Evolutionary conservation across 148 eudicot genomes (phyloP), one percentile per base, ranked within the genome.

Genomic region (Rhododendron molle): DNA sequence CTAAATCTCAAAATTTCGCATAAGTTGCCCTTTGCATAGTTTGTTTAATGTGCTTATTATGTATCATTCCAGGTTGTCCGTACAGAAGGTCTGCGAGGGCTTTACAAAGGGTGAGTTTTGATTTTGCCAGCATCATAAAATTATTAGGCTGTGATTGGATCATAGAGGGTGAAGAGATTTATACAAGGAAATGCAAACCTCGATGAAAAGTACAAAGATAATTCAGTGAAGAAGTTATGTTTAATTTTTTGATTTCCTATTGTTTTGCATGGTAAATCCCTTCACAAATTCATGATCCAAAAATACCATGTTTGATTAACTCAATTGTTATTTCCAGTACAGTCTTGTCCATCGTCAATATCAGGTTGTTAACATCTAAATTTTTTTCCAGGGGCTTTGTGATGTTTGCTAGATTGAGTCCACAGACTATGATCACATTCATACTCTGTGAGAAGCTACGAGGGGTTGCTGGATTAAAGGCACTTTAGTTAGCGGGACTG

Each of bases 401-500:
- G 60, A 93, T 91, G 36, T 96, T 96, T 84, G 99, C 99, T 15
- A 92, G 99, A 86, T 83, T 96, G 89, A 96, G 95, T 72, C 98
- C 99, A 18, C 99, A 96, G 84, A 96, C 99, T 28, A 93, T 90
- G 58, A 94, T 96, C 83, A 96, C 98, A 54, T 95, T 96, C 62
- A 84, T 95, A 78, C 85, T 95, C 16, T 96, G 98, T 82, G 99
- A 96, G 93, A 93, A 95, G 91, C 92, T 96, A 74, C 92, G 99
- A 50, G 93, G 92, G 83, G 86, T 96, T 47, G 88, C 93, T 40
- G 98, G 99, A 86, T 87, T 96, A 43, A 92, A 90, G 83, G 95
- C 98, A 77, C 89, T 96, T 43, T 96, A 92, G 73, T 38, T 43
- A 3, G 38, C 13, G 54, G 30, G 77, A 44, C 28, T 81, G 56